Evolutionary conservation across 2,329 filamentous ascomycete genomes (phyloP), one percentile per base, ranked within the genome.

Genomic region (Kalmusia sp.): DNA sequence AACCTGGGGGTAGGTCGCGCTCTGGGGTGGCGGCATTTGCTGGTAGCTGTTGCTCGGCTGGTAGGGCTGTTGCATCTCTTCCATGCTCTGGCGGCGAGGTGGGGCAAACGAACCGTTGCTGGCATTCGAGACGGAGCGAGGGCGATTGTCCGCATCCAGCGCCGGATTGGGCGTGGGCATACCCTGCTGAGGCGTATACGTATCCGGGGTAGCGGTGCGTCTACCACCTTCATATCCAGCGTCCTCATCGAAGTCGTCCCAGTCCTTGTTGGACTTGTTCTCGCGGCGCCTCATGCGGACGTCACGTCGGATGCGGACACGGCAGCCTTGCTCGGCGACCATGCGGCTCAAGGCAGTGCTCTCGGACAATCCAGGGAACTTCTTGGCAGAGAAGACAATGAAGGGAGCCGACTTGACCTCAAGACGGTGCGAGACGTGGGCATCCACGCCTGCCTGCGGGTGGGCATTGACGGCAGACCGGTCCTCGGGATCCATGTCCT

Each of bases 321-420:
- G 91, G 75, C 95, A 98, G 53, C 95, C 95, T 76, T 99, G 95
- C 75, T 99, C 93, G 15, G 93, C 93, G 37, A 99, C 92, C 30
- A 91, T 89, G 58, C 93, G 89, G 76, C 93, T 97, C 44, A 98
- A 81, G 11, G 84, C 80, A 0, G 95, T 99, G 78, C 92, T 97
- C 74, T 95, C 91, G 38, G 90, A 89, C 54, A 98, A 80, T 15
- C 93, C 95, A 14, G 95, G 95, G 78, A 99, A 99, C 79, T 97
- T 98, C 87, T 98, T 99, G 46, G 95, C 95, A 65, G 93, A 97
- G 79, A 84, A 98, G 35, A 98, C 95, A 43, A 86, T 87, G 74
- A 99, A 98, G 0, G 91, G 87, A 11, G 83, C 78, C 0, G 95
- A 96, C 80, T 93, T 92, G 66, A 97, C 90, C 74, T 96, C 92